Evolutionary conservation across 768 basidiomycete species (phyloP).

Genomic region (Mycena leptocephala): DNA sequence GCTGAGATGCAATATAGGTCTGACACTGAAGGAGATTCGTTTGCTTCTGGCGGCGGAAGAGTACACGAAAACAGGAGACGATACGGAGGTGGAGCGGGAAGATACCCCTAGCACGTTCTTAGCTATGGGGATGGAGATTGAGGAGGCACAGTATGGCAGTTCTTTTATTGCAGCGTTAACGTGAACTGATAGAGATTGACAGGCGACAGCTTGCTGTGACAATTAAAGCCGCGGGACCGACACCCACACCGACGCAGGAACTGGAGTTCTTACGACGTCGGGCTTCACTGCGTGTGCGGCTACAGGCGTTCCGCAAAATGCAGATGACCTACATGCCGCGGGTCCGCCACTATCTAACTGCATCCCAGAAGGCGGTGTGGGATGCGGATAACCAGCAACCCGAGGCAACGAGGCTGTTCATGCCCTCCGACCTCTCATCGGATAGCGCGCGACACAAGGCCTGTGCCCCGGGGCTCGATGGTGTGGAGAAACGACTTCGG

Average conservation of each 20-base stretch:
- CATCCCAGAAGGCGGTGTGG: too few relatives aligned
- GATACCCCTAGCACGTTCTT: not conserved
- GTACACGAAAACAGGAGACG: not conserved
- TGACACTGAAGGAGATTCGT: not conserved
- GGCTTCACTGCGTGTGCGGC: not conserved
- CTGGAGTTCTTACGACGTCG: not conserved
- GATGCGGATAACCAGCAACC: too few relatives aligned
- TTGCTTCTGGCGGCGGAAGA: not conserved
- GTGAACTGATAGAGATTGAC: too few relatives aligned
- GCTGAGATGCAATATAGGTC: too few relatives aligned
- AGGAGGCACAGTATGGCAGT: slow-evolving; percentile 5
- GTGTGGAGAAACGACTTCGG: not conserved
- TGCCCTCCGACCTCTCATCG: not conserved
- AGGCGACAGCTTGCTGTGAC: not conserved
- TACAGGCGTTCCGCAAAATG: too few relatives aligned
- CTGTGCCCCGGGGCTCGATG: not conserved
- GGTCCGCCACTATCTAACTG: too few relatives aligned
- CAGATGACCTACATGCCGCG: too few relatives aligned
- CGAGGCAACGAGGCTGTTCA: not conserved
- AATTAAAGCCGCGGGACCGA: not conserved
- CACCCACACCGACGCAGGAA: not conserved
- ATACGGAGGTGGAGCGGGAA: not conserved
- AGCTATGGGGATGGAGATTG: not conserved
- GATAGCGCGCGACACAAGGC: not conserved
- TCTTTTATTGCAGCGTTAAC: too few relatives aligned